These are phyloP conservation scores for Pestalotiopsis sp. DNA, from an alignment of 2,329 filamentous ascomycete genomes.

Conservation along the genomic window DNA sequence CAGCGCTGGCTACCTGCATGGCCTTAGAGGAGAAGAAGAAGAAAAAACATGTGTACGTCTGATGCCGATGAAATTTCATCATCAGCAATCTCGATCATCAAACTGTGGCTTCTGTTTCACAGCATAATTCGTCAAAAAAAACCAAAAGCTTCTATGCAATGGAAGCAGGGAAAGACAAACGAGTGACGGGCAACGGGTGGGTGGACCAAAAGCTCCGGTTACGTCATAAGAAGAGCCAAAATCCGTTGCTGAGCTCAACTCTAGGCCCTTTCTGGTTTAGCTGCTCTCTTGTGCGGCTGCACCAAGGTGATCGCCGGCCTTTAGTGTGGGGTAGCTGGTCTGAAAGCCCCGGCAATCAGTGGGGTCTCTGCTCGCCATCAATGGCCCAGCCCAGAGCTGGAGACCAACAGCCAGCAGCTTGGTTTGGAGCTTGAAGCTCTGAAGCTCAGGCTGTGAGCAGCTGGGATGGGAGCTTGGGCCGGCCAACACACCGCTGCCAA, in stretches of 20 bases:
- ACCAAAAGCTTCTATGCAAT: neutral
- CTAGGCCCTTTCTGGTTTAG: neutral
- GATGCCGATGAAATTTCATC: constrained; percentile 12
- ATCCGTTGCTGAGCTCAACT: neutral
- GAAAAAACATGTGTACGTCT: constrained; percentile 8
- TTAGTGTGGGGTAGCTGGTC: neutral
- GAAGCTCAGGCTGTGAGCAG: neutral
- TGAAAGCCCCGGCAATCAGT: neutral
- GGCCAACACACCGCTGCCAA: neutral
- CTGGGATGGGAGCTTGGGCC: neutral
- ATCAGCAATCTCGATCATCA: constrained; percentile 19
- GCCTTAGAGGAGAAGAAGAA: neutral
- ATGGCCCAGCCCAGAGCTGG: neutral
- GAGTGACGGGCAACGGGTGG: neutral
- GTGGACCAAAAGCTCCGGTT: constrained; percentile 28
- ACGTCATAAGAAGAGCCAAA: constrained; percentile 25
- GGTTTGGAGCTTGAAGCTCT: neutral
- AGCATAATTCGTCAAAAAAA: constrained; percentile 5
- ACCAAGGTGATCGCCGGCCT: neutral
- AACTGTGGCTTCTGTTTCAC: constrained; percentile 10
- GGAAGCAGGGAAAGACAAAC: neutral
- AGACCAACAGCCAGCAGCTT: neutral
- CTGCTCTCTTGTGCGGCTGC: neutral
- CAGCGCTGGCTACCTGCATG: neutral
- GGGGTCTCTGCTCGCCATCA: neutral